Evolutionary conservation across 805 yeast species (phyloP).

Genomic region (Barnettozyma vustinii): DNA sequence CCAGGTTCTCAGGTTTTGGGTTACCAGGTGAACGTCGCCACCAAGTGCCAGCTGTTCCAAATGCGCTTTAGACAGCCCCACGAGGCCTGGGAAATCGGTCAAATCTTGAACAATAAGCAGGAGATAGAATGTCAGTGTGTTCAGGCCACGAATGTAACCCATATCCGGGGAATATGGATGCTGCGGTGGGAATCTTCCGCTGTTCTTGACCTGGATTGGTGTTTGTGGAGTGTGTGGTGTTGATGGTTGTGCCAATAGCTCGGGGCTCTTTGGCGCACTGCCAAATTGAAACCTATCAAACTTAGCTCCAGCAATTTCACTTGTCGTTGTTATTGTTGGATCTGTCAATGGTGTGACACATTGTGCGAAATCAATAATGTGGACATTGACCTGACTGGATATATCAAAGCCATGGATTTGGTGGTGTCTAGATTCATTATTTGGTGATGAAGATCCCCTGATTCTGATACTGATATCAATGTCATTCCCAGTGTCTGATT

Average conservation of each 20-base stretch:
- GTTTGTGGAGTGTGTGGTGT: constrained; percentile 1
- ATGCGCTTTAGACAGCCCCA: background rate
- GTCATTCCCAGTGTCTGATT: background rate
- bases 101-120: constrained; percentile 50
- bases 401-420: background rate
- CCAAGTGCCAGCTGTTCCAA: background rate
- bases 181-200: constrained; percentile 62
- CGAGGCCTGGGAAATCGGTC: constrained; percentile 24
- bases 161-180: constrained; percentile 59
- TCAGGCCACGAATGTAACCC: constrained; percentile 83
- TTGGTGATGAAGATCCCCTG: background rate
- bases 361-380: constrained; percentile 93
- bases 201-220: background rate
- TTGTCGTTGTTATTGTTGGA: background rate
- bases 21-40: background rate
- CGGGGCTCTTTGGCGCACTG: background rate
- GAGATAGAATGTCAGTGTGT: constrained; percentile 66
- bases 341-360: constrained; percentile 58
- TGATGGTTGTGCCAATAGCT: background rate
- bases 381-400: constrained; percentile 36
- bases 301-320: background rate
- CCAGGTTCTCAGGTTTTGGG: background rate
- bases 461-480: background rate
- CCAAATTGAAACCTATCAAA: background rate
- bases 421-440: background rate